Conservation (phyloP, 2,329 filamentous ascomycete species). For the Tolypocladium endophyticum region DNA sequence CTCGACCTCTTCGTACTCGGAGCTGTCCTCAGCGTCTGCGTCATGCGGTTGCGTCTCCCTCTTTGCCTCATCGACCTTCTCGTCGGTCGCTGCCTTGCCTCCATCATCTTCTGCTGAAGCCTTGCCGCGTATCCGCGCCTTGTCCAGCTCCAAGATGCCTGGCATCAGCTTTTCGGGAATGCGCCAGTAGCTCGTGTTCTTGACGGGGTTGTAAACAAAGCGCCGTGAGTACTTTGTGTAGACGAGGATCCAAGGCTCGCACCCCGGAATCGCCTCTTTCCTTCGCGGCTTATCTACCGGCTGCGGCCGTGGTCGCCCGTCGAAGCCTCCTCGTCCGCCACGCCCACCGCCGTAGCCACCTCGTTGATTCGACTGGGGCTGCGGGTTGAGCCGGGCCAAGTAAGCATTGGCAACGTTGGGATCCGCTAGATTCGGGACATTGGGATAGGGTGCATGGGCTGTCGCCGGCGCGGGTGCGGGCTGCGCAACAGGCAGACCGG, state of each 20-base stretch:
- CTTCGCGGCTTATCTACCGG: conserved; percentile 72
- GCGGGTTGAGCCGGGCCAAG: conserved; percentile 40
- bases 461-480: conserved; percentile 19
- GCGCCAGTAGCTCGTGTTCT: conserved; percentile 88
- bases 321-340: conserved; percentile 37
- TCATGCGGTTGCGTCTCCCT: conserved; percentile 15
- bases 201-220: conserved; percentile 81
- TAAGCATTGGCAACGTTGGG: conserved; percentile 50
- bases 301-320: conserved; percentile 53
- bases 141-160: conserved; percentile 63
- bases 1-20: conserved; percentile 64
- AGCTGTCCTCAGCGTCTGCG: conserved; percentile 39
- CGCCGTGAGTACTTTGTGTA: conserved; percentile 81
- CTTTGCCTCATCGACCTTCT: background rate
- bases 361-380: conserved; percentile 24
- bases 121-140: conserved; percentile 56
- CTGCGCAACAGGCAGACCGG: conserved; percentile 27
- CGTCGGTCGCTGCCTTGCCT: background rate
- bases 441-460: conserved; percentile 13
- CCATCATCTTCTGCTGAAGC: conserved; percentile 11
- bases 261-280: conserved; percentile 68
- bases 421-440: conserved; percentile 34
- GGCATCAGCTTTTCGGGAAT: conserved; percentile 81
- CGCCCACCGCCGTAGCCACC: conserved; percentile 15
- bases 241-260: conserved; percentile 83